phyloP scores from a whole-genome alignment of 768 basidiomycete genomes.

The Calocera viscosa region DNA sequence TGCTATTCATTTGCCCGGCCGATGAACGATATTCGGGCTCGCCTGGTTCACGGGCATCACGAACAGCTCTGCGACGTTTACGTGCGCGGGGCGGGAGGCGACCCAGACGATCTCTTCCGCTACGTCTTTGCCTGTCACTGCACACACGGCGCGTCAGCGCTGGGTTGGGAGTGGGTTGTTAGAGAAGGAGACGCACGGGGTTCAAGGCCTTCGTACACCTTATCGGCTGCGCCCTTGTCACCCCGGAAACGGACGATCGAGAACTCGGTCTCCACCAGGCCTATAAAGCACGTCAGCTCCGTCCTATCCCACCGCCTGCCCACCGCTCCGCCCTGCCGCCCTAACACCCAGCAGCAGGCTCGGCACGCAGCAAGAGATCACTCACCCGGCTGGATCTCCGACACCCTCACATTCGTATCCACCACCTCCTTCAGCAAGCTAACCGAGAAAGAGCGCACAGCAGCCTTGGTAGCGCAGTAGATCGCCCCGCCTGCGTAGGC shows the following conservation, averaged over 20 bases:
- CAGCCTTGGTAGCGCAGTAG: constrained; percentile 24
- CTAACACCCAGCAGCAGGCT: too few species aligned
- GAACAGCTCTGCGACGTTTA: constrained; percentile 70
- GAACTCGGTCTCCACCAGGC: constrained; percentile 43
- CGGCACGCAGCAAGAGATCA: too few species aligned
- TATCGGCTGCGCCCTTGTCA: constrained; percentile 65
- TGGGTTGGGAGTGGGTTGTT: too few species aligned
- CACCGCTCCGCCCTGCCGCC: too few species aligned
- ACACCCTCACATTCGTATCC: constrained; percentile 82
- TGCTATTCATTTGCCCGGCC: background rate
- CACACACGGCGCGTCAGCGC: too few species aligned
- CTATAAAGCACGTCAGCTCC: too few species aligned
- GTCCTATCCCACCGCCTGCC: too few species aligned
- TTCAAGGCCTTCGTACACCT: constrained; percentile 80
- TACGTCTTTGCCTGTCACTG: constrained; percentile 74
- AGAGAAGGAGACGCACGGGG: constrained; percentile 51
- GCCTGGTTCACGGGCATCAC: constrained; percentile 31
- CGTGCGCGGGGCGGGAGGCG: constrained; percentile 79
- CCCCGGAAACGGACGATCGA: constrained; percentile 83
- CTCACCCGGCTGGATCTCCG: constrained; percentile 84
- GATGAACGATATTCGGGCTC: constrained; percentile 12
- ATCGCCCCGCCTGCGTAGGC: constrained; percentile 60
- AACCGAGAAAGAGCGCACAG: constrained; percentile 72
- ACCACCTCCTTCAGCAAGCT: constrained; percentile 77
- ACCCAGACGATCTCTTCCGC: constrained; percentile 99